Evolutionary conservation across 2,329 filamentous ascomycete species (phyloP).

Genomic region (Chaetomium globosum): DNA sequence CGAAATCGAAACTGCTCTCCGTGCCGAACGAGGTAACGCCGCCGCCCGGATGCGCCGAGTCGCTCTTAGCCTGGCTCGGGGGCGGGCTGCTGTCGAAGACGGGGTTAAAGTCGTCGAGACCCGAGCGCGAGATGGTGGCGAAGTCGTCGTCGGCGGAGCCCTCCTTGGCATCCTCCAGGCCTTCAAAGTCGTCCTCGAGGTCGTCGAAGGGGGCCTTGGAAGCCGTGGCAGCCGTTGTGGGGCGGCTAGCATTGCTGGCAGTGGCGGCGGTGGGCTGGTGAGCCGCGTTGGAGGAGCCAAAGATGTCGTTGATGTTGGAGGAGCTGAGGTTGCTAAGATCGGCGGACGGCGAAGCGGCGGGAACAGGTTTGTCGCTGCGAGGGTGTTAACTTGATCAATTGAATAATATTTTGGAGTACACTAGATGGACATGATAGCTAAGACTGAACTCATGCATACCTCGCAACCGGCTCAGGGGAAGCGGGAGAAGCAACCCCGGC

Average conservation of each 20-base stretch:
- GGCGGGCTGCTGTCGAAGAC: constrained; percentile 74
- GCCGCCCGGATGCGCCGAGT: constrained; percentile 42
- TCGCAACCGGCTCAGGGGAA: constrained; percentile 30
- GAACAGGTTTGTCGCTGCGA: constrained; percentile 33
- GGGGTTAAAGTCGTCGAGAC: constrained; percentile 76
- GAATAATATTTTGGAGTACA: constrained; percentile 13
- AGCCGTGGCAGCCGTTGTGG: constrained; percentile 31
- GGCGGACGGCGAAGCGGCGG: constrained; percentile 23
- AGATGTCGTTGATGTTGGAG: constrained; percentile 46
- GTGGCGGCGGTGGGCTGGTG: constrained; percentile 40
- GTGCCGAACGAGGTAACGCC: constrained; percentile 47
- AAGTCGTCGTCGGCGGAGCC: constrained; percentile 79
- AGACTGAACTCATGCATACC: constrained; percentile 29
- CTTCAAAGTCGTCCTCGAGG: constrained; percentile 78
- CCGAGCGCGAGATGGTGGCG: constrained; percentile 70
- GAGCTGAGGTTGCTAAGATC: constrained; percentile 30
- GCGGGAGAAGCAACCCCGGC: constrained; percentile 23
- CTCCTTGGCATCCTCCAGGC: constrained; percentile 81
- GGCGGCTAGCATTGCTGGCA: constrained; percentile 42
- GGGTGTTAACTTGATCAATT: constrained; percentile 22
- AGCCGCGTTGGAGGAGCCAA: constrained; percentile 39
- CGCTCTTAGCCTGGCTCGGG: constrained; percentile 54
- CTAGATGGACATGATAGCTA: constrained; percentile 21
- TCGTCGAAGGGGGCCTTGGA: constrained; percentile 67
- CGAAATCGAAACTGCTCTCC: constrained; percentile 64